A percentile compares a stretch with the other conserved stretches of the same genome.
These are phyloP conservation scores for Stagonosporopsis chrysanthemi DNA, from an alignment of 2,329 filamentous ascomycete genomes.

Conservation along the genomic window DNA sequence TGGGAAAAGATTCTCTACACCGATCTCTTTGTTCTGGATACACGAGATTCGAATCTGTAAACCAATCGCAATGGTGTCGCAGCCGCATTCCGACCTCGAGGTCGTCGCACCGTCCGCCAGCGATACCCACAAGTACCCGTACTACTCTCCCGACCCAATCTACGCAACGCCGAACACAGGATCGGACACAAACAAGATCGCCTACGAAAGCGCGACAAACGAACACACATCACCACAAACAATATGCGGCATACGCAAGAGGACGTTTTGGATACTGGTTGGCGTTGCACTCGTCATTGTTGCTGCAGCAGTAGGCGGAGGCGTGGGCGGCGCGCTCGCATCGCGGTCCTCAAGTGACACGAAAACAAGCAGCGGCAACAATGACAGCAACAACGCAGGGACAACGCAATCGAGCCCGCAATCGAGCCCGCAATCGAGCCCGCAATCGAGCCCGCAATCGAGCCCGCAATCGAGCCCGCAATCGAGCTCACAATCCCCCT, in stretches of 20 bases:
- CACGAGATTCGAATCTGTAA: neutral
- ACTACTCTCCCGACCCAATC: neutral
- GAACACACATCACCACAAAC: neutral
- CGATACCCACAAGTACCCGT: conserved; percentile 1
- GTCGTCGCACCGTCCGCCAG: neutral
- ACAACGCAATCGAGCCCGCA: neutral
- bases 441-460: no score
- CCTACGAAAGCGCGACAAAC: conserved; percentile 2
- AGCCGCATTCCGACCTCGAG: conserved; percentile 8
- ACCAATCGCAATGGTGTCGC: neutral
- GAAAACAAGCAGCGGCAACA: conserved; percentile 1
- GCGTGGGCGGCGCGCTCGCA: conserved; percentile 22
- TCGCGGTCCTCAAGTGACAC: conserved; percentile 10
- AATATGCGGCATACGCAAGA: conserved; percentile 21
- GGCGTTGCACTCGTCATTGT: conserved; percentile 18
- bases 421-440: neutral
- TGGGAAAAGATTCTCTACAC: neutral
- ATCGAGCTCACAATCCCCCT: neutral
- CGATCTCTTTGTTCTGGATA: neutral
- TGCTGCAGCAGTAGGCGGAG: conserved; percentile 21
- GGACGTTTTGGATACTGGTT: conserved; percentile 18
- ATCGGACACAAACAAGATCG: conserved; percentile 9
- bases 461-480: no score
- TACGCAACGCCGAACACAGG: neutral
- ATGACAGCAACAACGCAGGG: neutral